Percentiles rank a stretch among this genome's conserved stretches.
Evolutionary conservation across 306 rosid genomes (phyloP).

Genomic region (Cucurbita maxima): DNA sequence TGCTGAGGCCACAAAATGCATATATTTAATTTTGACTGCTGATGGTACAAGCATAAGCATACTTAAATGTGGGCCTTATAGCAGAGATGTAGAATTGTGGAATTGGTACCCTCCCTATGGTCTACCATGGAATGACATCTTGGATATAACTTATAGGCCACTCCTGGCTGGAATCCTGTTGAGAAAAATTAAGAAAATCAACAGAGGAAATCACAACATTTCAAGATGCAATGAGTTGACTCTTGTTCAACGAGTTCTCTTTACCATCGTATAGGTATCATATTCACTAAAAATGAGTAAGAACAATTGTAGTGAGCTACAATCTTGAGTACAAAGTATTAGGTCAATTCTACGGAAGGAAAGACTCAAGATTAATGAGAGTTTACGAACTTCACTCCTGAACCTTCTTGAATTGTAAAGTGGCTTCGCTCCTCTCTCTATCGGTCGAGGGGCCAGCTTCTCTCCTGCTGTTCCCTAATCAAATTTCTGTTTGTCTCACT

Average conservation of each 20-base stretch:
- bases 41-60: not conserved
- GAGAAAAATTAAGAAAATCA: not conserved
- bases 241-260: too few relatives aligned
- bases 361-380: too few relatives aligned
- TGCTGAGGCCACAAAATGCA: not conserved
- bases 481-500: too few relatives aligned
- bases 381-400: too few relatives aligned
- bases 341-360: not conserved
- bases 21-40: not conserved
- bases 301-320: not conserved
- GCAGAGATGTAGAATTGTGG: not conserved
- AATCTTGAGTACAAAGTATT: not conserved
- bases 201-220: not conserved
- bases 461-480: not conserved
- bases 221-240: not conserved
- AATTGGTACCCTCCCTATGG: not conserved
- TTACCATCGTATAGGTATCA: not conserved
- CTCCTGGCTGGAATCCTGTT: not conserved
- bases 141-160: not conserved
- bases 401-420: too few relatives aligned
- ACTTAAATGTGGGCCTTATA: not conserved
- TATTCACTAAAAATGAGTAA: not conserved
- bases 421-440: too few relatives aligned
- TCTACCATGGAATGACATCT: not conserved
- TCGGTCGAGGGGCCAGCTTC: not conserved